phyloP scores from a whole-genome alignment of 2,329 filamentous ascomycete genomes.

The Fusarium sp. region DNA sequence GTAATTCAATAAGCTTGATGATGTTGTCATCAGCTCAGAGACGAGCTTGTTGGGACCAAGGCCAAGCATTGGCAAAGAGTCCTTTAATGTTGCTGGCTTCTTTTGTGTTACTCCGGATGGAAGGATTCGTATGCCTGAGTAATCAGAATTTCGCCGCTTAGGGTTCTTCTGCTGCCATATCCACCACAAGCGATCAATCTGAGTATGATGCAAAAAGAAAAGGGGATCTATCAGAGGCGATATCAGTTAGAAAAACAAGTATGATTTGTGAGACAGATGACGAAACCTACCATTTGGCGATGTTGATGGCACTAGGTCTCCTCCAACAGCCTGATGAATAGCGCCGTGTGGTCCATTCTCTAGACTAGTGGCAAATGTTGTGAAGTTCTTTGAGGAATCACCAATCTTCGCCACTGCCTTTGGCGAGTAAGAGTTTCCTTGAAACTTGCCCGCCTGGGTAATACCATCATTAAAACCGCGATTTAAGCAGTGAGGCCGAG shows the following conservation, averaged over 20 bases:
- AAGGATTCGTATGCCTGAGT: constrained; percentile 19
- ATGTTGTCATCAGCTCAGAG: too few species aligned
- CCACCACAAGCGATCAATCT: neutral
- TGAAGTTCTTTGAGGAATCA: too few species aligned
- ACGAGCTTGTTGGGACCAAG: too few species aligned
- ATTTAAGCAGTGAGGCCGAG: neutral
- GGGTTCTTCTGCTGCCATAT: neutral
- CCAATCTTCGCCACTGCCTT: neutral
- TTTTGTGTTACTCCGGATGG: too few species aligned
- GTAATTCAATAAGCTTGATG: too few species aligned
- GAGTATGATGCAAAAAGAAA: neutral
- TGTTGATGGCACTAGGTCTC: neutral
- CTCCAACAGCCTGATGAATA: neutral
- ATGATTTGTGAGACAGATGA: rapidly evolving
- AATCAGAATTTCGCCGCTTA: neutral
- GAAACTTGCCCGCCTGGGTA: neutral
- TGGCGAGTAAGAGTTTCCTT: neutral
- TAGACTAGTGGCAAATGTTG: neutral
- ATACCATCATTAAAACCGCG: neutral
- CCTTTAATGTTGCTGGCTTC: too few species aligned
- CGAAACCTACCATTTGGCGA: neutral
- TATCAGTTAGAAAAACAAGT: neutral
- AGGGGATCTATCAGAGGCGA: neutral
- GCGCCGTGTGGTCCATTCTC: neutral
- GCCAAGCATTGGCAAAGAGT: too few species aligned